Conservation (phyloP, 352 stramenopile species). For the Pythium dissotocum region DNA sequence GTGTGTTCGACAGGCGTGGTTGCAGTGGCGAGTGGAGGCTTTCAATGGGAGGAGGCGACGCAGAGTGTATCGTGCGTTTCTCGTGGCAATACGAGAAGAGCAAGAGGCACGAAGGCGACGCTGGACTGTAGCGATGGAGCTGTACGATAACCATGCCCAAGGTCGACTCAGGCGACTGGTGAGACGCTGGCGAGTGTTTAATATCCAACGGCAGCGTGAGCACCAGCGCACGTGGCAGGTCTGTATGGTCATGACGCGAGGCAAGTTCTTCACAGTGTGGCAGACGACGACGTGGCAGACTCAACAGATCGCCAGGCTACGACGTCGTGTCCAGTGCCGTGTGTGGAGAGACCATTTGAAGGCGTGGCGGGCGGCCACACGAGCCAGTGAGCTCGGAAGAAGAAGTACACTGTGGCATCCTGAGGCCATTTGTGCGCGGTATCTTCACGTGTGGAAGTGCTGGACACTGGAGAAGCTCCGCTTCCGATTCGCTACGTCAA, state of each 20-base stretch:
- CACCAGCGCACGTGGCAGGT: conserved; percentile 13
- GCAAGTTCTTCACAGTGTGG: conserved; percentile 24
- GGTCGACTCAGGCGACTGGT: conserved; percentile 8
- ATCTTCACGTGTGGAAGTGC: conserved; percentile 19
- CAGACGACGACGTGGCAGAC: not conserved
- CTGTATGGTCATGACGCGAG: conserved; percentile 12
- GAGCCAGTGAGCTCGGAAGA: conserved; percentile 1
- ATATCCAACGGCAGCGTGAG: conserved; percentile 13
- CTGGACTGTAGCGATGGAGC: not conserved
- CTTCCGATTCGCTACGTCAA: not conserved
- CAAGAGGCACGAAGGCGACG: not conserved
- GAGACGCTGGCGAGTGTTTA: conserved; percentile 19
- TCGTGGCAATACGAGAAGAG: not conserved
- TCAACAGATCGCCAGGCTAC: conserved; percentile 3
- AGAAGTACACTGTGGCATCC: conserved; percentile 26
- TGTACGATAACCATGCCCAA: not conserved
- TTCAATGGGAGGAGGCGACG: conserved; percentile 8
- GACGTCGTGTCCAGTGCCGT: not conserved
- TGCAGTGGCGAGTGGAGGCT: conserved; percentile 11
- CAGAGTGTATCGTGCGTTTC: conserved; percentile 13
- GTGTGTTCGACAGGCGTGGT: conserved; percentile 1
- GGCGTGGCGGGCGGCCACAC: conserved; percentile 10
- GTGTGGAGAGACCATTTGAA: not conserved
- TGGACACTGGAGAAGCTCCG: conserved; percentile 9
- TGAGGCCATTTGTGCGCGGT: conserved; percentile 11